Evolutionary conservation across 2,329 filamentous ascomycete genomes (phyloP).

Genomic region (Ophidiomyces ophidiicola): DNA sequence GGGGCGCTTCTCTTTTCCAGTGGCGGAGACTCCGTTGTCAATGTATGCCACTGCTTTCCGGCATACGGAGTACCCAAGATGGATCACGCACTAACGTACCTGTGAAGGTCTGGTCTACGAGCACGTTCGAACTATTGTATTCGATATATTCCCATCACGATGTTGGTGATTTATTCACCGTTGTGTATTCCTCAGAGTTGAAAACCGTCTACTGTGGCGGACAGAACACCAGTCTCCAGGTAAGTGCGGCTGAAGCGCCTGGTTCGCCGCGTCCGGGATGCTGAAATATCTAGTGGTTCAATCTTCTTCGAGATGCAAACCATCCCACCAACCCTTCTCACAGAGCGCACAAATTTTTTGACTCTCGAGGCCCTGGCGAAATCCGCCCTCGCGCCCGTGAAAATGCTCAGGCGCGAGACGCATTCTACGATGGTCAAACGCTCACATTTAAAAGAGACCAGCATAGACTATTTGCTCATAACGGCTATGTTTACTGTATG

Average conservation of each 20-base stretch:
- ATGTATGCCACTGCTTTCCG: slow-evolving; percentile 40
- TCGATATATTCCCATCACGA: slow-evolving; percentile 90
- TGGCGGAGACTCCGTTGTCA: slow-evolving; percentile 85
- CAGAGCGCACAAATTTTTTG: slow-evolving; percentile 80
- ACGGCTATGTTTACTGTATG: slow-evolving; percentile 95
- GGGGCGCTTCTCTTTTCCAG: slow-evolving; percentile 73
- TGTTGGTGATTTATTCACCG: slow-evolving; percentile 88
- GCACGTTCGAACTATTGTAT: slow-evolving; percentile 62
- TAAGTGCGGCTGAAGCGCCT: slow-evolving; percentile 18
- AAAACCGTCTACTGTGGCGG: slow-evolving; percentile 82
- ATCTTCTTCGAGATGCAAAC: slow-evolving; percentile 54
- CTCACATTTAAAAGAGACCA: slow-evolving; percentile 72
- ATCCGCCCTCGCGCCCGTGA: slow-evolving; percentile 61
- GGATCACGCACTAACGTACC: neutral
- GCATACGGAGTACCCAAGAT: neutral
- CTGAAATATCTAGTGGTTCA: slow-evolving; percentile 53
- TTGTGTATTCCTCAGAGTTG: slow-evolving; percentile 70
- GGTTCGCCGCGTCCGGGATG: neutral
- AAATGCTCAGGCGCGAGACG: slow-evolving; percentile 41
- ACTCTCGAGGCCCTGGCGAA: slow-evolving; percentile 76
- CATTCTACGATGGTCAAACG: slow-evolving; percentile 47
- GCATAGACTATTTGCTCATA: slow-evolving; percentile 81
- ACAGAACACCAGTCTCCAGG: slow-evolving; percentile 85
- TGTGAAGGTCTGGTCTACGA: slow-evolving; percentile 62
- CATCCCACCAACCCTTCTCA: slow-evolving; percentile 58